phyloP scores from a whole-genome alignment of 139 green algal species.

The Edaphochlamys debaryana region DNA sequence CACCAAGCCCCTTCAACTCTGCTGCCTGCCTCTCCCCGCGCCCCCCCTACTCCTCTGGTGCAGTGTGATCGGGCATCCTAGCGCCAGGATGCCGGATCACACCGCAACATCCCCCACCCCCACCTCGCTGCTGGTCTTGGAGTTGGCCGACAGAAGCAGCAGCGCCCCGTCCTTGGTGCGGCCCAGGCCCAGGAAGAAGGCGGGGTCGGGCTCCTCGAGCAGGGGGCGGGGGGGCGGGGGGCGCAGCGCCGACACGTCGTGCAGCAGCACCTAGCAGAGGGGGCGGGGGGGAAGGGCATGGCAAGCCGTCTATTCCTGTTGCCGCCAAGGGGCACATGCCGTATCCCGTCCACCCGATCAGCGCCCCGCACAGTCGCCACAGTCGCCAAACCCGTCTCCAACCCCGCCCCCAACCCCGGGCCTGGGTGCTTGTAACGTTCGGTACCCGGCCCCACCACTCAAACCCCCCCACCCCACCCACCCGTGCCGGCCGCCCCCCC shows the following conservation, averaged over 20 bases:
- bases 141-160: slow-evolving; percentile 69
- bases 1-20: too few species aligned
- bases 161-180: slow-evolving; percentile 74
- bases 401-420: neutral
- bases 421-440: too few species aligned
- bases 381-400: too few species aligned
- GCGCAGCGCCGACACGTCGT: neutral
- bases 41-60: too few species aligned
- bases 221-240: slow-evolving; percentile 12
- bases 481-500: slow-evolving; percentile 39
- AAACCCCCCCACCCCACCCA: neutral
- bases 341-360: too few species aligned
- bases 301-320: too few species aligned
- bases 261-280: slow-evolving; percentile 11
- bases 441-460: too few species aligned
- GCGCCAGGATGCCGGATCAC: too few species aligned
- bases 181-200: slow-evolving; percentile 61
- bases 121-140: slow-evolving; percentile 74
- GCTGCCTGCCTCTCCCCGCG: too few species aligned
- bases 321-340: too few species aligned
- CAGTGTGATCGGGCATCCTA: too few species aligned
- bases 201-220: slow-evolving; percentile 60
- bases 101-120: neutral
- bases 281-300: neutral
- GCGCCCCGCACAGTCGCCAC: too few species aligned